Conservation (phyloP, 2,329 filamentous ascomycete species). For the Paecilomyces niveus region DNA sequence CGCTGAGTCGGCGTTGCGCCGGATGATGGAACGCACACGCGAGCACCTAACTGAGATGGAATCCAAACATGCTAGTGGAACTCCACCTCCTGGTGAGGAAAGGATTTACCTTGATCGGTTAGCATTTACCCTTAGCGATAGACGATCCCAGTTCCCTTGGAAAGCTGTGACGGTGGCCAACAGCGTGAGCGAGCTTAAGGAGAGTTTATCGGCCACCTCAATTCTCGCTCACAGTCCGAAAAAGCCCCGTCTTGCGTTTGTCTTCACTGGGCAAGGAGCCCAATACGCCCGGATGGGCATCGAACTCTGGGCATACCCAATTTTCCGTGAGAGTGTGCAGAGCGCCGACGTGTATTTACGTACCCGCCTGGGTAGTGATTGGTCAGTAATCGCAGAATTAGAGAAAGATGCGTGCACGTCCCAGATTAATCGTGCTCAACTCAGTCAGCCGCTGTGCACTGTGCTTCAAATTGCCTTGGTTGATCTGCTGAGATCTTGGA, state of each 20-base stretch:
- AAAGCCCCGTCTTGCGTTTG: slow-evolving; percentile 1
- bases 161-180: too few species aligned
- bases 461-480: slow-evolving; percentile 25
- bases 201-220: slow-evolving; percentile 9
- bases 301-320: slow-evolving; percentile 11
- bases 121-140: too few species aligned
- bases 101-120: too few species aligned
- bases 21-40: too few species aligned
- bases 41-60: too few species aligned
- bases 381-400: slow-evolving; percentile 17
- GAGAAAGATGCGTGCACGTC: slow-evolving; percentile 9
- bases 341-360: slow-evolving; percentile 1
- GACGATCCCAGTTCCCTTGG: too few species aligned
- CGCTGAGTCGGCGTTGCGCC: too few species aligned
- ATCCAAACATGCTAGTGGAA: too few species aligned
- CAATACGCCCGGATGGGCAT: slow-evolving; percentile 8
- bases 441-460: slow-evolving; percentile 21
- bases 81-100: too few species aligned
- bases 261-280: slow-evolving; percentile 11
- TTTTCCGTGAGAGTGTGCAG: slow-evolving; percentile 10
- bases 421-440: slow-evolving; percentile 17
- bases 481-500: slow-evolving; percentile 18
- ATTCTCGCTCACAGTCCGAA: slow-evolving; percentile 2
- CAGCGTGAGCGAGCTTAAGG: slow-evolving; percentile 10
- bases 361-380: slow-evolving; percentile 6